phyloP scores from a whole-genome alignment of 495 filamentous ascomycete genomes.

The Penicillium paxilli region DNA sequence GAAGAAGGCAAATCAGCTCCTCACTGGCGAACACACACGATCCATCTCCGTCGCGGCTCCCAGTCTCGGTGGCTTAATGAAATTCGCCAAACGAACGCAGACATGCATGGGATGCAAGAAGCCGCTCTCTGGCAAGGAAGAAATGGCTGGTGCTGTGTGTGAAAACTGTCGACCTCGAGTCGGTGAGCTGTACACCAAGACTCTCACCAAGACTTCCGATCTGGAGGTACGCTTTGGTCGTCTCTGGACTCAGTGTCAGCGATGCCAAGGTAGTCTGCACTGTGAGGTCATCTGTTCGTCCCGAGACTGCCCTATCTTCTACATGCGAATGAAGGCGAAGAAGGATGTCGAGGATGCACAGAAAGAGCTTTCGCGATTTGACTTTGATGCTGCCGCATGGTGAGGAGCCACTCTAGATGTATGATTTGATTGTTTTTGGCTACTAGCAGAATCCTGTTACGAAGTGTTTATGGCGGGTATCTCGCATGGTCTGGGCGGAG shows the following conservation, averaged over 20 bases:
- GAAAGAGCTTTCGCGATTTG: constrained; percentile 88
- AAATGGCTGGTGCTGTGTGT: constrained; percentile 85
- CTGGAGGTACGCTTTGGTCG: constrained; percentile 90
- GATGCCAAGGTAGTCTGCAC: constrained; percentile 96
- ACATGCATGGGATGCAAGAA: constrained; percentile 99
- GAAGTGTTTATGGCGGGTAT: neutral
- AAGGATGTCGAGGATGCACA: constrained; percentile 96
- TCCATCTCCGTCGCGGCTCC: constrained; percentile 88
- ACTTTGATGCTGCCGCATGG: constrained; percentile 71
- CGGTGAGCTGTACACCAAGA: constrained; percentile 92
- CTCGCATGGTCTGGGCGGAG: neutral
- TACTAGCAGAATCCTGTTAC: neutral
- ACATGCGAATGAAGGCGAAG: constrained; percentile 99
- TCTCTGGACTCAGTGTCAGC: constrained; percentile 97
- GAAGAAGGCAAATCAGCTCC: constrained; percentile 78
- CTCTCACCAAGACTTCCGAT: constrained; percentile 80
- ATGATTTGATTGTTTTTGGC: neutral
- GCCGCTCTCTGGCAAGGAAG: constrained; percentile 75
- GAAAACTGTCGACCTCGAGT: constrained; percentile 78
- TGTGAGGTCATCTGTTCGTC: constrained; percentile 96
- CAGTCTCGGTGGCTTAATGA: constrained; percentile 91
- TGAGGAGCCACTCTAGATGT: constrained; percentile 28
- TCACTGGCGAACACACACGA: constrained; percentile 89
- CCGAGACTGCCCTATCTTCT: constrained; percentile 97
- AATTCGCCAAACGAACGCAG: constrained; percentile 94